Evolutionary conservation across 192 early-diverging fungal genomes (phyloP).

Genomic region (Allomyces macrogynus): DNA sequence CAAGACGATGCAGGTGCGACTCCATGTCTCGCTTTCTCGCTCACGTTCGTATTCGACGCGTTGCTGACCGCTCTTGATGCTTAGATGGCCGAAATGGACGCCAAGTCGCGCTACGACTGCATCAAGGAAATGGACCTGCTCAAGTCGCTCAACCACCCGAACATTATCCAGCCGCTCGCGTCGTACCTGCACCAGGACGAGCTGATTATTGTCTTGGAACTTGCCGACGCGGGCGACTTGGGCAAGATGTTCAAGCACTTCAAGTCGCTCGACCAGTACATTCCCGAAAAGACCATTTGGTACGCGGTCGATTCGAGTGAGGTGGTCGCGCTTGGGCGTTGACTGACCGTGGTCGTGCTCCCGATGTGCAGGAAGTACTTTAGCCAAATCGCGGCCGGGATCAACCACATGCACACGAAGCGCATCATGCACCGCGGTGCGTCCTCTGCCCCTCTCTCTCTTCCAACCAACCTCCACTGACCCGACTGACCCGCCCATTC

Average conservation of each 20-base stretch:
- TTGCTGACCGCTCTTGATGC: no score
- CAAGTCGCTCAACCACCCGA: constrained; percentile 4
- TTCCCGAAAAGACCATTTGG: constrained; percentile 5
- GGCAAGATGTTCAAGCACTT: constrained; percentile 8
- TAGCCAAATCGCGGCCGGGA: constrained; percentile 2
- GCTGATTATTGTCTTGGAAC: constrained; percentile 7
- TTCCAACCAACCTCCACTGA: no score
- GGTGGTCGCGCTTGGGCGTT: no score
- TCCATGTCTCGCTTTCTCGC: background rate
- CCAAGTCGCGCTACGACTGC: constrained; percentile 5
- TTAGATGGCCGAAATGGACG: constrained; percentile 2
- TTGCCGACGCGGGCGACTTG: constrained; percentile 6
- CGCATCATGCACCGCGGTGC: constrained; percentile 5
- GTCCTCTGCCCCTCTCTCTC: background rate
- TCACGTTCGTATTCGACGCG: no score
- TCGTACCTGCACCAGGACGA: constrained; percentile 3
- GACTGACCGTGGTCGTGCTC: no score
- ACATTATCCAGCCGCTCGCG: constrained; percentile 1
- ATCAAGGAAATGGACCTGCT: constrained; percentile 8
- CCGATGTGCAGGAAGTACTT: constrained; percentile 3
- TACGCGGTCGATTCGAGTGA: background rate
- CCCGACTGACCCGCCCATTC: no score
- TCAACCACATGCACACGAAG: constrained; percentile 3
- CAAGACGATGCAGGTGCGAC: constrained; percentile 1
- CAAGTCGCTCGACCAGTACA: constrained; percentile 2